Evolutionary conservation across 75 land plant species (phyloP).

Genomic region (Azolla pinnata): DNA sequence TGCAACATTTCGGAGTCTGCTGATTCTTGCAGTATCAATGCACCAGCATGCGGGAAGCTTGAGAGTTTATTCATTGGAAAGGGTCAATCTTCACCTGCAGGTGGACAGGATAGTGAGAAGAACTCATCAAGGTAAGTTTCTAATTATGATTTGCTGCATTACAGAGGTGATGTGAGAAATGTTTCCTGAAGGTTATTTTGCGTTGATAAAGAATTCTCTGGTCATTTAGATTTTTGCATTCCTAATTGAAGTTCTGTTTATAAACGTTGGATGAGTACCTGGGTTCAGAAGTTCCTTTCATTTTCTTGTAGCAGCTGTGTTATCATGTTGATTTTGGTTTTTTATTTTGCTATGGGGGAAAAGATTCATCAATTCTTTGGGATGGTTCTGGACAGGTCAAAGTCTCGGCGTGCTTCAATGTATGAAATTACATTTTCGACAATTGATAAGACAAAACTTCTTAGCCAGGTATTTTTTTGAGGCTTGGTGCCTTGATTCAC

Average conservation of each 20-base stretch:
- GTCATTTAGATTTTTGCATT: background rate
- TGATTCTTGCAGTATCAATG: background rate
- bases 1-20: no score
- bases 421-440: constrained; percentile 70
- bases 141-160: background rate
- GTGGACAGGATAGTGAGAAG: background rate
- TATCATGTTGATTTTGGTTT: background rate
- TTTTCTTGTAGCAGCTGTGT: background rate
- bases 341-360: background rate
- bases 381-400: background rate
- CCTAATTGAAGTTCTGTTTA: background rate
- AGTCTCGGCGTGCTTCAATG: background rate
- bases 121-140: background rate
- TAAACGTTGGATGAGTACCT: background rate
- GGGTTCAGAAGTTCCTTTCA: background rate
- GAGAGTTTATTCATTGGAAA: background rate
- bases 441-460: constrained; percentile 63
- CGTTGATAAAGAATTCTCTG: background rate
- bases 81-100: no score
- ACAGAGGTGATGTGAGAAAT: background rate
- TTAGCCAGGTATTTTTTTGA: constrained; percentile 43
- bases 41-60: background rate
- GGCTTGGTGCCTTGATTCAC: background rate
- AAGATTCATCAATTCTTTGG: background rate
- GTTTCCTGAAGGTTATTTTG: background rate